phyloP scores from a whole-genome alignment of 306 rosid genomes.

The Datisca glomerata region DNA sequence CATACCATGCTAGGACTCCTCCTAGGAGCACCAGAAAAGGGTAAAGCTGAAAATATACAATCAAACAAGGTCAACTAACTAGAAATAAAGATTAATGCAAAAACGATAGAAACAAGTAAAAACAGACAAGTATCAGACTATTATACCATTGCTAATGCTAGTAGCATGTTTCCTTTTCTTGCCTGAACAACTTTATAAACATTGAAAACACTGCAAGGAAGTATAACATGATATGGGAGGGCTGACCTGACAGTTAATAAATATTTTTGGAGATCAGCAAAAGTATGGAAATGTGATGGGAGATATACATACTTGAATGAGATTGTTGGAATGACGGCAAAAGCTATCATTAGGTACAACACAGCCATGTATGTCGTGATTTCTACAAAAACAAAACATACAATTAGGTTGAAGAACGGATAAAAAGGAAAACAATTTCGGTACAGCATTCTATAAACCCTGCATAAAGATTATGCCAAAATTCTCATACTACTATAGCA shows the following conservation, averaged over 20 bases:
- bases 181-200: slow-evolving; percentile 74
- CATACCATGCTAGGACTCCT: slow-evolving; percentile 75
- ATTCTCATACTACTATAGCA: no score
- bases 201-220: slow-evolving; percentile 51
- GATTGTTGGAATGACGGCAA: slow-evolving; percentile 73
- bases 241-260: no score
- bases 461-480: no score
- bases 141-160: slow-evolving; percentile 84
- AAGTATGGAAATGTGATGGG: no score
- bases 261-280: no score
- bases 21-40: slow-evolving; percentile 69
- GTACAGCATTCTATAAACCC: no score
- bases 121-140: no score
- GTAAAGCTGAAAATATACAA: slow-evolving; percentile 52
- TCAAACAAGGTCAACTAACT: not conserved
- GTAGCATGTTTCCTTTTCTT: slow-evolving; percentile 63
- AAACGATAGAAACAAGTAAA: no score
- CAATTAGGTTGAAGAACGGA: not conserved
- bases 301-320: slow-evolving; percentile 56
- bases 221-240: slow-evolving; percentile 18
- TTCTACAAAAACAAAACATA: slow-evolving; percentile 33
- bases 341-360: slow-evolving; percentile 53
- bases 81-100: no score
- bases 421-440: no score
- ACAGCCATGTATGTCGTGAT: slow-evolving; percentile 33